Conservation (phyloP, 2,329 filamentous ascomycete genomes). For the Cladosporium sp. region DNA sequence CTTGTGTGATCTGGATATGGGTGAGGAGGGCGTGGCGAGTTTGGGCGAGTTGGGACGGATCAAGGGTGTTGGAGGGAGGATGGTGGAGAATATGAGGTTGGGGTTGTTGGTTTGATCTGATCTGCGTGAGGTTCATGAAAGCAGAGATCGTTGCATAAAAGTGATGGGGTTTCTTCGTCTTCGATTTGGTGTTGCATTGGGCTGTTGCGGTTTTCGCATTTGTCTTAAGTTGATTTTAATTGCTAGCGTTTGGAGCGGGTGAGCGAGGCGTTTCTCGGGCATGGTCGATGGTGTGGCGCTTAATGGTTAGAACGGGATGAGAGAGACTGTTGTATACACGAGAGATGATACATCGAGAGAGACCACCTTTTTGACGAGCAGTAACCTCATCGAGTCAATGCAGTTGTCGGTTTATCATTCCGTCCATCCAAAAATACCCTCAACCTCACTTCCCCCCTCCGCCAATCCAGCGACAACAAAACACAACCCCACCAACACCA, state of each 20-base stretch:
- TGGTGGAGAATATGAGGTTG: constrained; percentile 54
- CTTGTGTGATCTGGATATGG: constrained; percentile 50
- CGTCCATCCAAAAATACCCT: not conserved
- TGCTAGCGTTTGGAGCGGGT: constrained; percentile 16
- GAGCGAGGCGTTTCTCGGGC: constrained; percentile 16
- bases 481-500: not conserved
- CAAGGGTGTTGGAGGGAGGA: constrained; percentile 53
- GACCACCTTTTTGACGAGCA: not conserved
- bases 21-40: constrained; percentile 38
- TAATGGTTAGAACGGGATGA: not conserved
- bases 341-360: not conserved
- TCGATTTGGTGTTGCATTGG: not conserved
- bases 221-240: not conserved
- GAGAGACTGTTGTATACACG: not conserved
- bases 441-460: not conserved
- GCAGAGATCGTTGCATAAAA: not conserved
- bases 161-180: not conserved
- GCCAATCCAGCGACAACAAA: not conserved
- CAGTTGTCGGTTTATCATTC: not conserved
- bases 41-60: constrained; percentile 48
- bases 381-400: not conserved
- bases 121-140: not conserved
- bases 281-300: not conserved
- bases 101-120: constrained; percentile 36
- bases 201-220: not conserved